A percentile compares a stretch with the other conserved stretches of the same genome.
phyloP scores from a whole-genome alignment of 176 grass and related monocot genomes.

The Juncus effusus region DNA sequence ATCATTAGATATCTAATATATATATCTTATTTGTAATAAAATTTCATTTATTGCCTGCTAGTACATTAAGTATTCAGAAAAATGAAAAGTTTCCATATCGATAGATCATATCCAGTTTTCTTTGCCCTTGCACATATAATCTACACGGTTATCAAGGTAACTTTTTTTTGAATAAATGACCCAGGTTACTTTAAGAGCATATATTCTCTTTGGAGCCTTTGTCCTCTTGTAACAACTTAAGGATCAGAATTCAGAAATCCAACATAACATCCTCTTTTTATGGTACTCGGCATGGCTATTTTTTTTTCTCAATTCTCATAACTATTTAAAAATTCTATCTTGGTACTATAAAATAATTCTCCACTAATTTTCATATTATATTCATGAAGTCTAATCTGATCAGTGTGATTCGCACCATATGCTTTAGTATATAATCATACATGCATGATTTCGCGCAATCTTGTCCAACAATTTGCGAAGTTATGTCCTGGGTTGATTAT shows the following conservation, averaged over 20 bases:
- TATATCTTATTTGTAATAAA: too few relatives aligned
- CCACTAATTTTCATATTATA: neutral
- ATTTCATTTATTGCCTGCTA: too few relatives aligned
- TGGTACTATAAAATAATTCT: conserved; percentile 5
- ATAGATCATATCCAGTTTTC: too few relatives aligned
- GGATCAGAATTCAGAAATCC: conserved; percentile 23
- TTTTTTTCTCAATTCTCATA: conserved; percentile 10
- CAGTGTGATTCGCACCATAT: conserved; percentile 9
- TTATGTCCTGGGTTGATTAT: too few relatives aligned
- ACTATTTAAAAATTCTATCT: neutral
- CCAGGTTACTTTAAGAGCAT: conserved; percentile 23
- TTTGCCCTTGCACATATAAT: too few relatives aligned
- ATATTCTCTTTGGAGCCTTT: conserved; percentile 31
- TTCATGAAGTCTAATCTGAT: neutral
- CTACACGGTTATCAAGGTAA: neutral
- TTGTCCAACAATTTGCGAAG: neutral
- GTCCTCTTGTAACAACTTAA: conserved; percentile 33
- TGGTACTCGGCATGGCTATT: neutral
- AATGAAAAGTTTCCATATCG: too few relatives aligned
- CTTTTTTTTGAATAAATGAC: neutral
- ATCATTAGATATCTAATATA: too few relatives aligned
- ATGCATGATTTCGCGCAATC: conserved; percentile 16
- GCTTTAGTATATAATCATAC: conserved; percentile 5
- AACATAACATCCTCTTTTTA: conserved; percentile 30
- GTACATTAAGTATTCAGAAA: too few relatives aligned